Base-by-base conservation (phyloP, 805 yeast genomes). In the Lachancea meyersii region DNA sequence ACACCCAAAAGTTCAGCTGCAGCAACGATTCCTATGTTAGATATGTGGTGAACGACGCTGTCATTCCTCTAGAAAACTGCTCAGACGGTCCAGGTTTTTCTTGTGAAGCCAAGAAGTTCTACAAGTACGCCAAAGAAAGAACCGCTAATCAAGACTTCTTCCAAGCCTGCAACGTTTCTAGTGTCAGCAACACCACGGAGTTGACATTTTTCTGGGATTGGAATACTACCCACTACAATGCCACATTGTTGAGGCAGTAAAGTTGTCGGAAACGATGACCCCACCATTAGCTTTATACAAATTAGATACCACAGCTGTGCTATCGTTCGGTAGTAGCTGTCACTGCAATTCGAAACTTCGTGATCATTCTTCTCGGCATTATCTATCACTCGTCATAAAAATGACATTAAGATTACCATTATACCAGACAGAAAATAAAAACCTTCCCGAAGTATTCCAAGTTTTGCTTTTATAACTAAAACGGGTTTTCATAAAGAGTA, bases 31-130 rank as follows among this genome's bases (percentile, higher is more conserved):
- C 68, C 14, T 77, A 62, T 52, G 75, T 76, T 13, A 70, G 81
- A 55, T 63, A 67, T 28, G 58, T 74, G 5, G 49, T 75, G 16
- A 76, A 77, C 52, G 80, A 76, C 47, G 78, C 78, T 1, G 79
- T 77, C 19, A 61, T 73, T 36, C 80, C 81, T 22, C 53, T 73
- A 26, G 68, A 69, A 18, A 51, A 55, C 28, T 76, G 81, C 55
- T 63, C 67, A 32, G 56, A 63, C 33, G 82, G 82, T 3, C 82
- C 82, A 8, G 79, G 79, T 1, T 74, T 67, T 55, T 64, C 73
- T 30, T 69, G 80, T 56, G 63, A 67, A 45, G 57, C 65, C 41
- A 58, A 52, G 22, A 58, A 59, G 40, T 71, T 58, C 49, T 56
- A 57, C 48, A 41, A 54, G 5, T 61, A 61, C 43, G 57, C 68